These are phyloP conservation scores for Pelargonium nanum DNA, from an alignment of 345 rosid species.

Conservation along the genomic window DNA sequence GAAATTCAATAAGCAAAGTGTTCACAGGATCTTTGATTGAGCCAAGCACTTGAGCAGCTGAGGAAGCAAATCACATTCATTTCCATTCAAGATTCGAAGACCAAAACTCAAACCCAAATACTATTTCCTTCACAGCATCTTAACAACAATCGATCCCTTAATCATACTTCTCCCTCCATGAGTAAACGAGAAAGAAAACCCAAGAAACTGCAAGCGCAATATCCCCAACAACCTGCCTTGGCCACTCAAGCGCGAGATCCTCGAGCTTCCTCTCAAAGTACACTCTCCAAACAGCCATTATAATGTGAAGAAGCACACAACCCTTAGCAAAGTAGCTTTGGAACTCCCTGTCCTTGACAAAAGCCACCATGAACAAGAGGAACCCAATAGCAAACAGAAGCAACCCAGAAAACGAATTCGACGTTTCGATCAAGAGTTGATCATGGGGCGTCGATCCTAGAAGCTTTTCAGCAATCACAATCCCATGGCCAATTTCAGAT, in stretches of 20 bases:
- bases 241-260: conserved; percentile 58
- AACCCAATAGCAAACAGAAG: conserved; percentile 67
- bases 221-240: conserved; percentile 63
- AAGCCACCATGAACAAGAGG: conserved; percentile 72
- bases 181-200: conserved; percentile 69
- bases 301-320: conserved; percentile 56
- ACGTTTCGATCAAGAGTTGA: conserved; percentile 72
- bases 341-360: conserved; percentile 65
- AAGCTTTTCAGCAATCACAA: conserved; percentile 50
- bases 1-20: too few species aligned
- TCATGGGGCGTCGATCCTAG: conserved; percentile 87
- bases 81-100: not conserved
- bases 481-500: conserved; percentile 48
- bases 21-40: too few species aligned
- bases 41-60: too few species aligned
- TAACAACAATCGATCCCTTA: conserved; percentile 12
- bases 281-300: conserved; percentile 69
- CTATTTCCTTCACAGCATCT: conserved; percentile 7
- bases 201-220: conserved; percentile 63
- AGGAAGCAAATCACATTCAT: not conserved
- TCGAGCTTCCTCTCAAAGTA: conserved; percentile 57
- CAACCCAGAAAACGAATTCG: conserved; percentile 86
- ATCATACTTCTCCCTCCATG: conserved; percentile 95
- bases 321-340: conserved; percentile 82
- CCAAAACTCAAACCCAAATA: not conserved